Evolutionary conservation across 495 filamentous ascomycete species (phyloP), one percentile per base, ranked within the genome.

Genomic region (Trichoderma gamsii): DNA sequence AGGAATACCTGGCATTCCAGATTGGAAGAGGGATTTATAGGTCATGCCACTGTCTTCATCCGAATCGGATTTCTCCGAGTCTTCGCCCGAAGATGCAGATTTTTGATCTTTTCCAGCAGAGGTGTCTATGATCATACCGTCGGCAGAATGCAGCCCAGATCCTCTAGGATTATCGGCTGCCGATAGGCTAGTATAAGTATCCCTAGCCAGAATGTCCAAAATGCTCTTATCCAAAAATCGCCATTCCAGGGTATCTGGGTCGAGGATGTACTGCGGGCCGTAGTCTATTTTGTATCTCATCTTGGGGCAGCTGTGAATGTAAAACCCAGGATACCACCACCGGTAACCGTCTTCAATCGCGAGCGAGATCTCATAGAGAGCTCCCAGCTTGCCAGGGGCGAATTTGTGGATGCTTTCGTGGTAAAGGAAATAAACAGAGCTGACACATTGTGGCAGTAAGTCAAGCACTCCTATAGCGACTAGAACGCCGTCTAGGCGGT

Each of bases 401-500:
- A 87, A 93, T 25, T 83, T 80, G 67, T 90, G 88, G 71, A 93
- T 88, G 32, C 91, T 90, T 70, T 90, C 87, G 74, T 97, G 90
- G 74, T 99, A 95, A 79, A 97, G 85, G 73, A 97, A 91, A 76
- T 99, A 99, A 44, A 98, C 95, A 23, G 90, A 92, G 78, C 93
- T 97, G 41, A 99, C 92, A 68, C 87, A 89, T 67, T 90, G 81
- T 0, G 94, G 95, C 35, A 97, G 82, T 11, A 98, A 78, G 75
- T 99, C 95, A 41, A 99, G 79, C 12, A 98, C 92, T 2, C 89
- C 90, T 66, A 99, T 85, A 18, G 95, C 95, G 44, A 98, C 87
- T 43, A 99, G 84, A 66, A 88, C 84, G 21, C 93, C 95, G 76
- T 97, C 93, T 29, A 99, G 80, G 38, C 95, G 86, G 77, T 99